A percentile compares a stretch with the other conserved stretches of the same genome.
These are phyloP conservation scores for Termitomyces sp. DNA, from an alignment of 768 basidiomycete species.

Conservation along the genomic window DNA sequence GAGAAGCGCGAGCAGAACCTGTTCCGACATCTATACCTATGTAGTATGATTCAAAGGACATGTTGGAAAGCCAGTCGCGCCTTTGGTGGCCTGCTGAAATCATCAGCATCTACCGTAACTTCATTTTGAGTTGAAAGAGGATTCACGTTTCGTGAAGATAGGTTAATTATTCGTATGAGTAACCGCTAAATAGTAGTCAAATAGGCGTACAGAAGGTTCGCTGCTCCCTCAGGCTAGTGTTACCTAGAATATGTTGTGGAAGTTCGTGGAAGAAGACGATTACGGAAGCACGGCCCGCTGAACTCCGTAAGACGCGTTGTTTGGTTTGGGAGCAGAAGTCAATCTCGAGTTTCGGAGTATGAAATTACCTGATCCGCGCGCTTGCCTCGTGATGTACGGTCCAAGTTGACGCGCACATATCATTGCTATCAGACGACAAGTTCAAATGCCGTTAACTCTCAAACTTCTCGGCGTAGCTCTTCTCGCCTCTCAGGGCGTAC, in stretches of 20 bases:
- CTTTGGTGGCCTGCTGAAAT: background rate
- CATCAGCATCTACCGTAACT: background rate
- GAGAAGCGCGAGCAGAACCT: constrained; percentile 85
- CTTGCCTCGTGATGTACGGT: too few species aligned
- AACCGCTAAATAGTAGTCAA: background rate
- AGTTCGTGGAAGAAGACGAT: background rate
- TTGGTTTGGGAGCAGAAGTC: background rate
- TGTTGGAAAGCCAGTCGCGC: constrained; percentile 9
- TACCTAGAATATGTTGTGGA: too few species aligned
- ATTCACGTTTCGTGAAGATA: background rate
- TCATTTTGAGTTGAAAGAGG: background rate
- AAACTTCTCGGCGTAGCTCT: background rate
- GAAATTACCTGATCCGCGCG: too few species aligned
- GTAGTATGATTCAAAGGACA: constrained; percentile 47
- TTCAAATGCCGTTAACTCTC: background rate
- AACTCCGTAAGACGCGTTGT: background rate
- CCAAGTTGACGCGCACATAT: too few species aligned
- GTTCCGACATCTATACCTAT: constrained; percentile 88
- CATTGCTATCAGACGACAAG: too few species aligned
- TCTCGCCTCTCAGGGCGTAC: background rate
- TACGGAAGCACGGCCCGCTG: background rate
- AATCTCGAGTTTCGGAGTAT: too few species aligned
- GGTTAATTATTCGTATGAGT: background rate
- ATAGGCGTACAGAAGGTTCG: background rate
- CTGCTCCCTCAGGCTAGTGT: too few species aligned